A percentile compares a stretch with the other conserved stretches of the same genome.
phyloP scores from a whole-genome alignment of 352 stramenopile species.

The Phytophthora pinifolia region DNA sequence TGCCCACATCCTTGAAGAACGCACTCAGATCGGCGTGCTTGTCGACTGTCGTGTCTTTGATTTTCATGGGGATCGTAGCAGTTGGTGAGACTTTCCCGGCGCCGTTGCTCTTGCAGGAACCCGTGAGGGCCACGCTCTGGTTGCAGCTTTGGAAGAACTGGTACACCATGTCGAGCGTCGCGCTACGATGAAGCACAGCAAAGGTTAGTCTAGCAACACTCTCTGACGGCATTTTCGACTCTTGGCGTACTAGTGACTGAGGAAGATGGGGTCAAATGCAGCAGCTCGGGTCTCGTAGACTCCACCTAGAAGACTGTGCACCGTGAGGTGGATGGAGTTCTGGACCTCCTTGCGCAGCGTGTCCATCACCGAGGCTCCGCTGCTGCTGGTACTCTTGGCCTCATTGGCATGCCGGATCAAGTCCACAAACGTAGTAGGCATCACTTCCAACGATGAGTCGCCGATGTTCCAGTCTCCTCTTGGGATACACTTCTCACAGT shows the following conservation, averaged over 20 bases:
- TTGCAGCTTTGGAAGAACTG: conserved; percentile 66
- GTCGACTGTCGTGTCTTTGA: conserved; percentile 33
- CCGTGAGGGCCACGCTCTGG: conserved; percentile 36
- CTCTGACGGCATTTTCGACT: neutral
- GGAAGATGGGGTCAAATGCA: conserved; percentile 49
- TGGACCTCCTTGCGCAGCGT: conserved; percentile 36
- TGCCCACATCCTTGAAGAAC: conserved; percentile 39
- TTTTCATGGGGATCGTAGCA: conserved; percentile 36
- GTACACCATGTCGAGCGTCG: conserved; percentile 63
- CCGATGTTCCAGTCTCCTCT: conserved; percentile 68
- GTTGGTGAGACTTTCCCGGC: conserved; percentile 32
- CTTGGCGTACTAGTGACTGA: conserved; percentile 46
- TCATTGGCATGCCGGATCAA: conserved; percentile 44
- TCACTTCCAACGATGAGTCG: conserved; percentile 65
- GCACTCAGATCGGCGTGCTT: conserved; percentile 26
- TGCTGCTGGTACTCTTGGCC: conserved; percentile 35
- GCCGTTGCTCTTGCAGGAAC: conserved; percentile 26
- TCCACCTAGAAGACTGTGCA: conserved; percentile 45
- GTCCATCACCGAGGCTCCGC: conserved; percentile 27
- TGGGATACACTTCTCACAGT: conserved; percentile 62
- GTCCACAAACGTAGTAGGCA: conserved; percentile 59
- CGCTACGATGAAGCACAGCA: conserved; percentile 23
- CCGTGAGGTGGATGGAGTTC: conserved; percentile 39
- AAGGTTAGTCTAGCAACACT: neutral
- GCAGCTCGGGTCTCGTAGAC: conserved; percentile 45